Conservation (phyloP, 192 early-diverging fungal species). For the Irineochytrium annulatum region DNA sequence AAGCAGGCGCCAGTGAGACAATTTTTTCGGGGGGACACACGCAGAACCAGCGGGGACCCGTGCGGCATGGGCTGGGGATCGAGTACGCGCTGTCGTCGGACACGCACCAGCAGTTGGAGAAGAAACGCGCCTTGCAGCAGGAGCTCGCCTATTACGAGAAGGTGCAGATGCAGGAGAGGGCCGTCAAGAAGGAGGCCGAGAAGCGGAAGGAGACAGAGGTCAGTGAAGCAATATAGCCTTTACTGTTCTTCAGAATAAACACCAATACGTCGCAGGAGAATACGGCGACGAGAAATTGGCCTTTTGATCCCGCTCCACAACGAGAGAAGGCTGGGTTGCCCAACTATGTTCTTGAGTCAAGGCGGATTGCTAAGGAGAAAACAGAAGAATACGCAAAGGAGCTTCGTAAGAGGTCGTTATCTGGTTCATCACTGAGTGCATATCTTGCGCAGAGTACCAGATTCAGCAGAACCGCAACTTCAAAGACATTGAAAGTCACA, state of each 20-base stretch:
- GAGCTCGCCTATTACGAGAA: slow-evolving; percentile 4
- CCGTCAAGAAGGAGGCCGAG: not conserved
- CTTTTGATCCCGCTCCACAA: too few species aligned
- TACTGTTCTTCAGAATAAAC: too few species aligned
- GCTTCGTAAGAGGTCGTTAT: not conserved
- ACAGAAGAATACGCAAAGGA: slow-evolving; percentile 2
- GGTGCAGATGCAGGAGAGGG: not conserved
- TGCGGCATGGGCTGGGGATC: slow-evolving; percentile 1
- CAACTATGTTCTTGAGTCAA: too few species aligned
- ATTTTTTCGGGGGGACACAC: slow-evolving; percentile 2
- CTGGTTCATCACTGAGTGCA: not conserved
- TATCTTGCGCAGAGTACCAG: not conserved
- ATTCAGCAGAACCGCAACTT: too few species aligned
- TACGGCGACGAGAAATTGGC: too few species aligned
- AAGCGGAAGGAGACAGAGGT: not conserved
- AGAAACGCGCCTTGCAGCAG: not conserved
- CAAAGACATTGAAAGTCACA: not conserved
- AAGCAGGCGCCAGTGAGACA: not conserved
- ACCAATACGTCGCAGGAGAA: too few species aligned
- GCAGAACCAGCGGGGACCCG: not conserved
- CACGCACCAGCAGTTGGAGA: not conserved
- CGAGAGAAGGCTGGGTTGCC: too few species aligned
- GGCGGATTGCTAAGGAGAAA: not conserved
- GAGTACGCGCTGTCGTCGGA: not conserved
- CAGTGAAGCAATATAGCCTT: too few species aligned